Base-by-base conservation (phyloP, 495 filamentous ascomycete species). In the Aspergillus saccharolyticus region DNA sequence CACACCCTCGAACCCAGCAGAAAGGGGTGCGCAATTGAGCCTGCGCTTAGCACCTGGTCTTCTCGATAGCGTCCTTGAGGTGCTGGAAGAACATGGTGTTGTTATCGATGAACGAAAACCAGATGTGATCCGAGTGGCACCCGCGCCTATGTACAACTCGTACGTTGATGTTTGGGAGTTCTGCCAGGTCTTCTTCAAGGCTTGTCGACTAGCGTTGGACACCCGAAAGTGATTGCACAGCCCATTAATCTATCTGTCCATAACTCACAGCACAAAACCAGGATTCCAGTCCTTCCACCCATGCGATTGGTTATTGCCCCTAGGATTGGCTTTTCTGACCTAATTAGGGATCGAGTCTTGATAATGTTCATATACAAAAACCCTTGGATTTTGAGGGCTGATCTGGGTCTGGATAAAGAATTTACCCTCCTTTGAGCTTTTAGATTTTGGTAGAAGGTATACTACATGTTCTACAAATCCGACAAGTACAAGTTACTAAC, bases 91-190 rank as follows among this genome's bases (percentile, higher is more conserved):
- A 44, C 70, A 80, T 14, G 85, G 84, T 3, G 83, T 96, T 10
- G 81, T 98, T 20, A 84, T 95, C 33, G 94, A 98, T 66, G 90
- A 97, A 75, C 76, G 94, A 59, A 85, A 84, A 66, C 94, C 94
- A 19, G 85, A 96, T 70, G 95, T 98, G 22, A 81, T 98, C 28
- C 78, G 94, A 7, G 89, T 97, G n/a, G 91, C 93, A 17, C 95
- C 94, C 1, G 86, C 89, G 28, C 92, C 94, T 33, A 65, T 97
- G 53, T 98, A 96, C 70, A 97, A 96, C 70, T 84, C 78, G 0
- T 97, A 87, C 68, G 67, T 67, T 51, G 94, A 98, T 63, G 88
- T 90, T 17, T 89, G 85, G 74, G 66, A 77, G 10, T 97, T 97
- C 70, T 84, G 85, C 18, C 71, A 80, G 54, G 83, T 77, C 42